A percentile compares a stretch with the other conserved stretches of the same genome.
phyloP scores from a whole-genome alignment of 495 filamentous ascomycete species.

The Letharia lupina region DNA sequence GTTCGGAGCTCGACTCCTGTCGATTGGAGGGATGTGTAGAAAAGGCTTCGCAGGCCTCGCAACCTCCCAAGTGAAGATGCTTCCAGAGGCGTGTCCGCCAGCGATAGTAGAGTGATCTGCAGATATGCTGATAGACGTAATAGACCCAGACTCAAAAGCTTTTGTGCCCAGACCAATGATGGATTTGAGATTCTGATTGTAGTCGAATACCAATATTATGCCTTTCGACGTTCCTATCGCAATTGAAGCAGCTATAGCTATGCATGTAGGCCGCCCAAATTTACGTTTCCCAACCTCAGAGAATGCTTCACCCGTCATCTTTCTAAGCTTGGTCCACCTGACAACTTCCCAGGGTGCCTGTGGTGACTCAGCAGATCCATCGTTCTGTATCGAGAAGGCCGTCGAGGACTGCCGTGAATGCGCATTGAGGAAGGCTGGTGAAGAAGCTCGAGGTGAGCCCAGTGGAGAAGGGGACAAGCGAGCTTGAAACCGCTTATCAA shows the following conservation, averaged over 20 bases:
- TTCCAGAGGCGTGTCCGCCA: slow-evolving; percentile 78
- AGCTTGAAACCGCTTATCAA: slow-evolving; percentile 89
- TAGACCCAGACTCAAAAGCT: slow-evolving; percentile 82
- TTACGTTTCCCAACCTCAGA: slow-evolving; percentile 91
- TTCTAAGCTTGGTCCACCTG: slow-evolving; percentile 88
- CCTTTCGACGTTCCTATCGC: slow-evolving; percentile 90
- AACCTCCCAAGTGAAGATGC: slow-evolving; percentile 97
- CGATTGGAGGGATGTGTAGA: slow-evolving; percentile 73
- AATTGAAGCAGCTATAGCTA: slow-evolving; percentile 82
- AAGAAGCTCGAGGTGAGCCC: slow-evolving; percentile 56
- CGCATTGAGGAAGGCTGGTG: slow-evolving; percentile 66
- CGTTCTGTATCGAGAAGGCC: slow-evolving; percentile 45
- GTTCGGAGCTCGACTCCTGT: slow-evolving; percentile 53
- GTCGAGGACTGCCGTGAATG: slow-evolving; percentile 74
- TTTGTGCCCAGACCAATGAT: slow-evolving; percentile 93
- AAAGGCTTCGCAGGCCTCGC: slow-evolving; percentile 74
- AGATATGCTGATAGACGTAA: slow-evolving; percentile 82
- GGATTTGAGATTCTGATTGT: slow-evolving; percentile 85
- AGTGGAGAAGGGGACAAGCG: slow-evolving; percentile 58
- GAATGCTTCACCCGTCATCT: slow-evolving; percentile 79
- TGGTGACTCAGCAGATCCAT: slow-evolving; percentile 54
- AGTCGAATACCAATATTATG: slow-evolving; percentile 91
- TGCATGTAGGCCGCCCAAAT: slow-evolving; percentile 85
- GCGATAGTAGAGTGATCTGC: slow-evolving; percentile 90
- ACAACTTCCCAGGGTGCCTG: slow-evolving; percentile 90